Percentiles rank a stretch among this genome's conserved stretches.
These are phyloP conservation scores for Colletotrichum orbiculare DNA, from an alignment of 2,329 filamentous ascomycete species.

Conservation along the genomic window DNA sequence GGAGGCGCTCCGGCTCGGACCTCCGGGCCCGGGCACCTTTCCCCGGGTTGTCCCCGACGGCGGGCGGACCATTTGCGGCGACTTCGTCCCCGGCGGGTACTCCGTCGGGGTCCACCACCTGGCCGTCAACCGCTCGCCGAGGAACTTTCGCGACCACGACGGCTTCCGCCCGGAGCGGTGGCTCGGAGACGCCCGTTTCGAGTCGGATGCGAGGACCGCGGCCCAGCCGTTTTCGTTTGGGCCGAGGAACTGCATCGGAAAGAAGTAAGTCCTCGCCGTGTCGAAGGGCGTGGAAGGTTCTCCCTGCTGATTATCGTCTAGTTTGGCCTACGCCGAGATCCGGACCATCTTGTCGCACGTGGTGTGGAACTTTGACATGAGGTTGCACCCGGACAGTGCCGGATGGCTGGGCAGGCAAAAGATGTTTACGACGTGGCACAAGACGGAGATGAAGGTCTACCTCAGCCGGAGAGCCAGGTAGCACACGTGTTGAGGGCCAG, in stretches of 20 bases:
- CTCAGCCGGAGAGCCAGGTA: conserved; percentile 7
- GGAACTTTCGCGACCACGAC: conserved; percentile 25
- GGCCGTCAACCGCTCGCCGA: conserved; percentile 45
- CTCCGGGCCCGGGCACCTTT: conserved; percentile 42
- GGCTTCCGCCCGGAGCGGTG: conserved; percentile 27
- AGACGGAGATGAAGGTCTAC: conserved; percentile 33
- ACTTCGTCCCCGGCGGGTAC: conserved; percentile 50
- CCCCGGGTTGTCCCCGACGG: conserved; percentile 45
- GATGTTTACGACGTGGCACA: conserved; percentile 34
- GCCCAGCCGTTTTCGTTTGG: conserved; percentile 61
- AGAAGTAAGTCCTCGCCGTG: conserved; percentile 51
- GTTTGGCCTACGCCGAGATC: conserved; percentile 30
- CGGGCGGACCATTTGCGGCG: conserved; percentile 46
- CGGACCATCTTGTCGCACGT: conserved; percentile 25
- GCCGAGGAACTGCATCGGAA: conserved; percentile 61
- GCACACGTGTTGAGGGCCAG: not conserved
- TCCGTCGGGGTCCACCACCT: conserved; percentile 39
- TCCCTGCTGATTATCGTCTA: not conserved
- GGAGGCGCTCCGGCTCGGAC: conserved; percentile 55
- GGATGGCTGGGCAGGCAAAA: conserved; percentile 48
- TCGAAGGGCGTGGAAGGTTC: not conserved
- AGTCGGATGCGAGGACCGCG: conserved; percentile 50
- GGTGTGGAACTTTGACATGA: conserved; percentile 34
- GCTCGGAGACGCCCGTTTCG: conserved; percentile 24
- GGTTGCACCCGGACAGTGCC: conserved; percentile 39